Conservation (phyloP, 2,329 filamentous ascomycete genomes). For the Cordyceps fumosorosea region DNA sequence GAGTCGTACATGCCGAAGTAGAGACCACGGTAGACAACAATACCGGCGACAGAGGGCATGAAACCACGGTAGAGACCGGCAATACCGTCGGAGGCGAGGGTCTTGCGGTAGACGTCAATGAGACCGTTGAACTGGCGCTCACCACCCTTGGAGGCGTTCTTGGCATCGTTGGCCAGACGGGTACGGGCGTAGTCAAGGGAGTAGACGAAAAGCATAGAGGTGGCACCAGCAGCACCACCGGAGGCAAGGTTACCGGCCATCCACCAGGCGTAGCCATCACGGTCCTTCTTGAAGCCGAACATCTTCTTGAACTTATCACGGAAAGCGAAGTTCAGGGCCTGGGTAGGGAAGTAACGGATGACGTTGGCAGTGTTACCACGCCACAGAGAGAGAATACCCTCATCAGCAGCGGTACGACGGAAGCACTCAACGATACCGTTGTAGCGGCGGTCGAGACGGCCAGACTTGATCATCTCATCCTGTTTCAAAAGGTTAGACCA, state of each 20-base stretch:
- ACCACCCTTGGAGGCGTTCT: slow-evolving; percentile 94
- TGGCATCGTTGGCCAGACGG: slow-evolving; percentile 99
- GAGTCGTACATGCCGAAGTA: slow-evolving; percentile 99
- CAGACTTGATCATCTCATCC: slow-evolving; percentile 99
- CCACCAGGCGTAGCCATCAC: slow-evolving; percentile 97
- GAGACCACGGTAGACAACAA: slow-evolving; percentile 99
- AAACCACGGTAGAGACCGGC: slow-evolving; percentile 99
- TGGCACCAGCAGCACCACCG: slow-evolving; percentile 99
- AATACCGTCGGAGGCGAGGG: slow-evolving; percentile 95
- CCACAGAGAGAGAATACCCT: slow-evolving; percentile 96
- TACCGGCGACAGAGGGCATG: slow-evolving; percentile 98
- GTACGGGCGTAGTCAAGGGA: slow-evolving; percentile 99
- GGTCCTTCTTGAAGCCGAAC: slow-evolving; percentile 99
- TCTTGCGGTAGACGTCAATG: slow-evolving; percentile 99
- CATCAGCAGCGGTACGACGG: slow-evolving; percentile 77
- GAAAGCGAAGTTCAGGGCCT: slow-evolving; percentile 99
- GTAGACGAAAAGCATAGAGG: slow-evolving; percentile 99
- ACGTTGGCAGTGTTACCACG: slow-evolving; percentile 99
- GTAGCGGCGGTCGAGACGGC: slow-evolving; percentile 98
- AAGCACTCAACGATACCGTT: slow-evolving; percentile 92
- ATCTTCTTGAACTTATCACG: slow-evolving; percentile 99
- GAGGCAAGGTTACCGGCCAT: slow-evolving; percentile 99
- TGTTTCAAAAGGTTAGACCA: slow-evolving; percentile 37
- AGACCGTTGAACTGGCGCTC: slow-evolving; percentile 99
- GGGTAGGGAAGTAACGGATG: slow-evolving; percentile 99